Base-by-base conservation (phyloP, 768 basidiomycete species). In the Rhodocollybia butyracea region DNA sequence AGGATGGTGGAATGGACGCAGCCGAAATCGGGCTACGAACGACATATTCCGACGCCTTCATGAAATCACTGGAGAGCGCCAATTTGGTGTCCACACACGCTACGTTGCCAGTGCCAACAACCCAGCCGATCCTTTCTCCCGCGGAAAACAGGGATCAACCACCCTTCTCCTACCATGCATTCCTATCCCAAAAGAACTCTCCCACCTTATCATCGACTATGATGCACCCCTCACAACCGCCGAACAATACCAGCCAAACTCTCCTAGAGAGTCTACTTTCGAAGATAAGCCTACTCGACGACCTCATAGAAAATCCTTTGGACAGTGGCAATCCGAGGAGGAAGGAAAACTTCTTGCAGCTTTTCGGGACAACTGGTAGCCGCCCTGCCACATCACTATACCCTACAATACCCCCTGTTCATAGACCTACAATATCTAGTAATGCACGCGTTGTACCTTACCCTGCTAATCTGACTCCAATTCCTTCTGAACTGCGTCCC, bases 1-100 rank as follows among this genome's bases (percentile, higher is more conserved):
- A 55, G 73, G 74, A 0, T 78, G 75, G 76, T 71, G 72, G 70
- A 70, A 65, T 26, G 68, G 68, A 0, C 40, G 72, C 2, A 76
- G 74, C 57, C 26, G 68, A 12, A 74, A 76, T 57, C 10, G 11
- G 2, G 34, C 47, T 1, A 61, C 65, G 40, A 75, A 74, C 24
- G 21, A 59, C 0, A 46, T 70, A 41, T 75, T 76, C 67, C 55
- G 57, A 15, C 43, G 59, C 8, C 60, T 62, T 8, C 63, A 70
- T 45, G 19, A 46, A 19, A 5, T 60, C 54, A 38, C 46, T 22
- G 43, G 54, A 24, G 39, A 46, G 5, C 2, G 15, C 5, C 13
- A 38, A 3, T 26, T 56, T 51, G 41, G 29, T 0, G 3, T 73
- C 32, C 62, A 70, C 65, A 66, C 71, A 1, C 15, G 45, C 2